Evolutionary conservation across 2,329 filamentous ascomycete species (phyloP), one percentile per base, ranked within the genome.

Genomic region (Phyllachora maydis): DNA sequence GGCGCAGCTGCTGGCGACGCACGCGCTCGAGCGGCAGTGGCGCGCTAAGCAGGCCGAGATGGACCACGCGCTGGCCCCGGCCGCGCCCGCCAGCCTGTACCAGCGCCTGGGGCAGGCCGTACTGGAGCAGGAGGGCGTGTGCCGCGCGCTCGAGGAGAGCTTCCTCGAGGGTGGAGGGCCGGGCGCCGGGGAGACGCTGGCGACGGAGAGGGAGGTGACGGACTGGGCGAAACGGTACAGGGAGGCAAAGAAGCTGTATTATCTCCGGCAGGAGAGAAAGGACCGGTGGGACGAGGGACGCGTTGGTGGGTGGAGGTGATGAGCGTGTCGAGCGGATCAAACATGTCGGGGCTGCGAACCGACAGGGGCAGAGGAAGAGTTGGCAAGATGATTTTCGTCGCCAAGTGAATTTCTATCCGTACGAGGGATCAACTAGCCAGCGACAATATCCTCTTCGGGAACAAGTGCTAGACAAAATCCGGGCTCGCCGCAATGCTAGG

Each of bases 261-360:
- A 88, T 40, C 54, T 83, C 25, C 61, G 88, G 28, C 69, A 73
- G 40, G 88, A 95, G 53, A 65, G 79, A 34, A 91, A 83, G 47
- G 76, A 82, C 38, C 63, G 88, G 36, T 95, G 88, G 88, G 88
- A 95, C 43, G 85, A 95, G 49, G 82, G 85, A 13, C 61, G 85
- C 34, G 85, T 95, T 16, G 85, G 85, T 8, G 88, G 88, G 1
- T 95, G 88, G 88, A 65, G 85, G 39, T 85, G 54, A 67, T n/a
- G n/a, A n/a, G n/a, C n/a, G n/a, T 17, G 6, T 8, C 8, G 13
- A n/a, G 10, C 8, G 13, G 18, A 21, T 8, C 10, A 8, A 18
- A 23, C 56, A 88, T 81, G 35, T 90, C 81, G 0, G 82, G 82
- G 37, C 77, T 83, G 23, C 82, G 59, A 1, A 82, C 82, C 38